A percentile compares a stretch with the other conserved stretches of the same genome.
phyloP scores from a whole-genome alignment of 257 asterid genomes.

The Ligustrum vulgare region DNA sequence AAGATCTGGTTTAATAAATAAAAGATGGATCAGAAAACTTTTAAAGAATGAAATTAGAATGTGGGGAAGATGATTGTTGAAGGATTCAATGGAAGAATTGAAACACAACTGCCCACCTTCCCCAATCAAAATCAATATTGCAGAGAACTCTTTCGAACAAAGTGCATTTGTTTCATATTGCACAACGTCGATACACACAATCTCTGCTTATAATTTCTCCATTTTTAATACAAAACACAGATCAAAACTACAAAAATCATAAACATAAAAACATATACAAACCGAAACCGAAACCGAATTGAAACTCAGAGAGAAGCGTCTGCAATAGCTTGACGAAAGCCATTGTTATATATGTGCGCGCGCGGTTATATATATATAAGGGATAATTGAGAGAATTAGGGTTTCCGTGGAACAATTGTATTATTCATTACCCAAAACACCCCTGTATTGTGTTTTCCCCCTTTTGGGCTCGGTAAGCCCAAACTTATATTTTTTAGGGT shows the following conservation, averaged over 20 bases:
- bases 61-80: conserved; percentile 64
- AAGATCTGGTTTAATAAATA: not conserved
- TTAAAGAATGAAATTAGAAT: not conserved
- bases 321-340: not conserved
- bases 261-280: not conserved
- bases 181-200: conserved; percentile 56
- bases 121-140: conserved; percentile 28
- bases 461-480: not conserved
- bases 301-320: not conserved
- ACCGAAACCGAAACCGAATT: too few species aligned
- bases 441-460: not conserved
- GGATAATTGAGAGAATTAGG: not conserved
- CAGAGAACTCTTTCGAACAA: conserved; percentile 57
- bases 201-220: conserved; percentile 31
- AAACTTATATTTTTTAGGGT: not conserved
- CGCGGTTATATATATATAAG: not conserved
- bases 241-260: not conserved
- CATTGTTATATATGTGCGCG: not conserved
- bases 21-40: not conserved
- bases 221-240: not conserved
- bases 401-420: not conserved
- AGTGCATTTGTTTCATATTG: conserved; percentile 35
- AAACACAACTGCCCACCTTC: conserved; percentile 67
- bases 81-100: conserved; percentile 35
- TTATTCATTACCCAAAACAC: not conserved